Percentiles rank a stretch among this genome's conserved stretches.
phyloP scores from a whole-genome alignment of 139 green algal species.

The Chloropicon primus region DNA sequence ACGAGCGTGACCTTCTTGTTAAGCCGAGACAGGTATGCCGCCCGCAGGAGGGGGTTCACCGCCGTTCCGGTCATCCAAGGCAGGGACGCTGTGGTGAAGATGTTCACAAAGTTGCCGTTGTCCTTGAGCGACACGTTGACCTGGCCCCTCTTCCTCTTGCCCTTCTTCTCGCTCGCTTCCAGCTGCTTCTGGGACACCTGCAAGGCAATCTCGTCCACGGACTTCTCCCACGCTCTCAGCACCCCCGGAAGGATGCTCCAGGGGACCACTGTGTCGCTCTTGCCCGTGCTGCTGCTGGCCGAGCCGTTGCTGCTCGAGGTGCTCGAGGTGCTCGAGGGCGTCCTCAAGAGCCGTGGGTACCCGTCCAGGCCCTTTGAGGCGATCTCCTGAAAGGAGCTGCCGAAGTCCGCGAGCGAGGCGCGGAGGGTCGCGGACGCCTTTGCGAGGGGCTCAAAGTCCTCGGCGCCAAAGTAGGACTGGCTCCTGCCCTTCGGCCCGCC shows the following conservation, averaged over 20 bases:
- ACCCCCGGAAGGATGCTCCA: neutral
- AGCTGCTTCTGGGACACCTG: neutral
- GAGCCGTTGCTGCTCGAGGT: too few species aligned
- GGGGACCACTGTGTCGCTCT: neutral
- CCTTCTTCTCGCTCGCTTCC: neutral
- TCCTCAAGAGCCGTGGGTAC: neutral
- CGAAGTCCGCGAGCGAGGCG: neutral
- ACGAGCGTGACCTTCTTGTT: constrained; percentile 56
- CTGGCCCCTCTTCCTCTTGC: neutral
- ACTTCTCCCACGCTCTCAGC: neutral
- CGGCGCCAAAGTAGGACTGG: neutral
- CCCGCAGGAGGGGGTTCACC: constrained; percentile 94
- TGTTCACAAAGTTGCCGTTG: constrained; percentile 18
- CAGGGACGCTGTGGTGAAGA: constrained; percentile 91
- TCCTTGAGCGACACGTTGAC: neutral
- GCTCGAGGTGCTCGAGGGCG: neutral
- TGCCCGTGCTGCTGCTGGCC: too few species aligned
- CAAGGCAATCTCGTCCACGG: neutral
- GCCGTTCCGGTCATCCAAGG: constrained; percentile 98
- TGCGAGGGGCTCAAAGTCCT: neutral
- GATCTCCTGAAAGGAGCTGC: neutral
- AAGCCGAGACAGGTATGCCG: constrained; percentile 79
- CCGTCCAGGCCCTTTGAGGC: neutral
- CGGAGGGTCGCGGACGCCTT: neutral
- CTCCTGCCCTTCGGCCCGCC: neutral